Evolutionary conservation across 768 basidiomycete genomes (phyloP).

Genomic region (Tricholoma saponaceum): DNA sequence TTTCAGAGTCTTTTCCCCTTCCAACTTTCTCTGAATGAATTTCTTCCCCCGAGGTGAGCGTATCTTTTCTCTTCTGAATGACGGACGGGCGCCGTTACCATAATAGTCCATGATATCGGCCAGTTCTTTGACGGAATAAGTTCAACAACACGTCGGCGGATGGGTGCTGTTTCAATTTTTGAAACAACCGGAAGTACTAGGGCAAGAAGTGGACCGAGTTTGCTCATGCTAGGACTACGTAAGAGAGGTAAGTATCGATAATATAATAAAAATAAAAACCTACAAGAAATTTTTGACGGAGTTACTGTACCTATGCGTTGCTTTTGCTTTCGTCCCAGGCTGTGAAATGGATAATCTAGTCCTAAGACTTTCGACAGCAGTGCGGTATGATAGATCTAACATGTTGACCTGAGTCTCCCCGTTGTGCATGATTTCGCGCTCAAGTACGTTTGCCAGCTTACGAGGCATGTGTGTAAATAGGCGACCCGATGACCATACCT

Average conservation of each 20-base stretch:
- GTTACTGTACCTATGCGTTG: slow-evolving; percentile 13
- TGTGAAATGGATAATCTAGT: slow-evolving; percentile 18
- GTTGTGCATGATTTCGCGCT: not conserved
- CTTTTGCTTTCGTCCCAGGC: slow-evolving; percentile 11
- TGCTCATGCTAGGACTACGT: not conserved
- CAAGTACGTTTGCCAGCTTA: not conserved
- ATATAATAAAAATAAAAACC: not conserved
- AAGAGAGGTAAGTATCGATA: not conserved
- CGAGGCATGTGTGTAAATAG: not conserved
- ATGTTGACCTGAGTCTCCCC: slow-evolving; percentile 11
- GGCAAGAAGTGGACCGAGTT: not conserved
- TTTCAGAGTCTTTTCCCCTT: slow-evolving; percentile 28
- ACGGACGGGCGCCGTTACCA: slow-evolving; percentile 16
- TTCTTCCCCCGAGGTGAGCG: slow-evolving; percentile 19
- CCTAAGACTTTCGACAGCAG: slow-evolving; percentile 19
- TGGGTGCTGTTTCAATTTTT: slow-evolving; percentile 17
- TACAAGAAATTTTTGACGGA: slow-evolving; percentile 11
- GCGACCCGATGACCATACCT: not conserved
- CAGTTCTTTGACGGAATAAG: slow-evolving; percentile 17
- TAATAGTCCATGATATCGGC: slow-evolving; percentile 23
- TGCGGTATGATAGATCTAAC: slow-evolving; percentile 14
- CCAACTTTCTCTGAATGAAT: slow-evolving; percentile 17
- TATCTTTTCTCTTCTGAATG: slow-evolving; percentile 23
- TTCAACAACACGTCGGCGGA: slow-evolving; percentile 23
- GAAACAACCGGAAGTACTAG: not conserved